Evolutionary conservation across 345 rosid genomes (phyloP).

Genomic region (Acer yangbiense): DNA sequence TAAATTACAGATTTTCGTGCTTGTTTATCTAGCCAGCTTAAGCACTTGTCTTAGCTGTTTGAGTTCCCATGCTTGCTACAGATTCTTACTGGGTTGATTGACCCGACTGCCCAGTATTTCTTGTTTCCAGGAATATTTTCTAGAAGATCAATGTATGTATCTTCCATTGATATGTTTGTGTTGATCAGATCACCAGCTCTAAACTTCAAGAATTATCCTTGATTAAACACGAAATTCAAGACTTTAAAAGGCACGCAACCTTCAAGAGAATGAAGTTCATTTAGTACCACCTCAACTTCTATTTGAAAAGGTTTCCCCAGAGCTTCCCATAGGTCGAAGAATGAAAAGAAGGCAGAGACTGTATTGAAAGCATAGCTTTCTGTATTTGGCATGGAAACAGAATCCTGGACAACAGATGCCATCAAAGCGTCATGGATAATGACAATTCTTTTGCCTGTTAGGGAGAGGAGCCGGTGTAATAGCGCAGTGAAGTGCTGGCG

Average conservation of each 20-base stretch:
- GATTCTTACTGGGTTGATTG: slow-evolving; percentile 17
- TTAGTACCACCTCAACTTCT: not conserved
- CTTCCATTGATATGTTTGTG: slow-evolving; percentile 23
- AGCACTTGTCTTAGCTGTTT: slow-evolving; percentile 6
- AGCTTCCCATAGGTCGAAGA: not conserved
- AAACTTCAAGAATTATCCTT: slow-evolving; percentile 1
- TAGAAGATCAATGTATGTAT: slow-evolving; percentile 13
- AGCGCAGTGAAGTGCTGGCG: slow-evolving; percentile 16
- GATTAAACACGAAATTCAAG: slow-evolving; percentile 11
- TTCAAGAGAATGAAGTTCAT: slow-evolving; percentile 5
- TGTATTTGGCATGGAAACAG: slow-evolving; percentile 5
- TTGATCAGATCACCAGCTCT: slow-evolving; percentile 15
- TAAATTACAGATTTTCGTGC: slow-evolving; percentile 20
- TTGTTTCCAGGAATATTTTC: not conserved
- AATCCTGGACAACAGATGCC: slow-evolving; percentile 26
- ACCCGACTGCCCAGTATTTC: slow-evolving; percentile 28
- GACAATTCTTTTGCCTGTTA: not conserved
- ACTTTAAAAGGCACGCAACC: slow-evolving; percentile 18
- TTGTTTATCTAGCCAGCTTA: slow-evolving; percentile 33
- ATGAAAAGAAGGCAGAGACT: slow-evolving; percentile 21
- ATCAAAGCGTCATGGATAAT: slow-evolving; percentile 24
- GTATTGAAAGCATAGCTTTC: slow-evolving; percentile 21
- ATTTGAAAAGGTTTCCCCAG: slow-evolving; percentile 8
- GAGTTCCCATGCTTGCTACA: not conserved
- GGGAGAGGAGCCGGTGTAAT: slow-evolving; percentile 11